Evolutionary conservation across 2,329 filamentous ascomycete species (phyloP).

Genomic region (Trichoderma cornu-damae): DNA sequence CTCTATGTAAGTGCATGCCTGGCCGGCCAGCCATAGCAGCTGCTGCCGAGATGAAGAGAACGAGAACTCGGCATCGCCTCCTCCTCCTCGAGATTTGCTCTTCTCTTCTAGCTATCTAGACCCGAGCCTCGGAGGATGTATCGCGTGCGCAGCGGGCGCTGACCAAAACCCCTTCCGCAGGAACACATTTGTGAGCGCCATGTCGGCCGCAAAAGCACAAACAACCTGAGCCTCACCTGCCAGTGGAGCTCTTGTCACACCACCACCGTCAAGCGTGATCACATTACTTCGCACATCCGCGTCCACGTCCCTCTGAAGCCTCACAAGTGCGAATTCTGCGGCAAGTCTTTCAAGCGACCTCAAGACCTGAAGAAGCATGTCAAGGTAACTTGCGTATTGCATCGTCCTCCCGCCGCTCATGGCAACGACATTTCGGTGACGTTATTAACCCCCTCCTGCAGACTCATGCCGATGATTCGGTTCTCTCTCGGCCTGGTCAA

Average conservation of each 20-base stretch:
- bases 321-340: slow-evolving; percentile 98
- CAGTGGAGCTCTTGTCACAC: slow-evolving; percentile 96
- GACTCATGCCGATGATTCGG: slow-evolving; percentile 94
- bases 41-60: too few species aligned
- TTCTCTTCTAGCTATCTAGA: too few species aligned
- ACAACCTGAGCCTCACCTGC: slow-evolving; percentile 95
- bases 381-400: slow-evolving; percentile 54
- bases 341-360: slow-evolving; percentile 97
- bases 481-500: slow-evolving; percentile 52
- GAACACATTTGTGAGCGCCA: slow-evolving; percentile 98
- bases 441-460: slow-evolving; percentile 30
- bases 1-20: slow-evolving; percentile 59
- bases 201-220: slow-evolving; percentile 97
- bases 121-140: too few species aligned
- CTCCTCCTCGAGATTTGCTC: not conserved
- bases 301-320: slow-evolving; percentile 99
- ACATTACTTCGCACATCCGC: slow-evolving; percentile 98
- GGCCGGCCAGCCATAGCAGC: too few species aligned
- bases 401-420: not conserved
- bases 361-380: slow-evolving; percentile 99
- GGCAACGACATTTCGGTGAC: slow-evolving; percentile 1
- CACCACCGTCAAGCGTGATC: slow-evolving; percentile 95
- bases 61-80: too few species aligned
- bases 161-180: slow-evolving; percentile 41
- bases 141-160: not conserved